Evolutionary conservation across 768 basidiomycete genomes (phyloP).

Genomic region (Lactarius trivialis): DNA sequence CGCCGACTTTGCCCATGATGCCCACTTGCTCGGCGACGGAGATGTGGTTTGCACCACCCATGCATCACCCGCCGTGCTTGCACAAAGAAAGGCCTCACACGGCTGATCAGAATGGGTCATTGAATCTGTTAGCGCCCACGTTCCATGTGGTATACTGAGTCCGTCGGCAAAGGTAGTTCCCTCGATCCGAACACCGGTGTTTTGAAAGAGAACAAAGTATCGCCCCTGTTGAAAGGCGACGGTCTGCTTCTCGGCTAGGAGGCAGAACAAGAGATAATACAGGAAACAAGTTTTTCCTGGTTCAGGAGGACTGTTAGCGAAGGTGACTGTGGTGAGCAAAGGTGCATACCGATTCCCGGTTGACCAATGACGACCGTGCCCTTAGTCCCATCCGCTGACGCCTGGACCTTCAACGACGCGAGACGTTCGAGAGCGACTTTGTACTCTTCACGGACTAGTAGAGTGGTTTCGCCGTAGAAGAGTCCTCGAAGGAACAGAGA

Average conservation of each 20-base stretch:
- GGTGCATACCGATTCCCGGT: background rate
- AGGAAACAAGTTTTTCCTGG: background rate
- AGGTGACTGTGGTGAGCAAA: background rate
- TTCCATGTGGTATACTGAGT: background rate
- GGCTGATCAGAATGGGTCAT: background rate
- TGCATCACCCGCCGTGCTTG: background rate
- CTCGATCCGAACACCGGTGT: background rate
- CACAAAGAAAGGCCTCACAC: background rate
- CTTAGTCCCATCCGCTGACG: no score
- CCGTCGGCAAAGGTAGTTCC: no score
- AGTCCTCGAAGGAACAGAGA: background rate
- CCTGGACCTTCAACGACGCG: background rate
- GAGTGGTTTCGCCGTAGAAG: background rate
- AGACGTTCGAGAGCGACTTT: background rate
- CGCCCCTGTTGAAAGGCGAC: background rate
- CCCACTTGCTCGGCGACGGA: background rate
- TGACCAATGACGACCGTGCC: background rate
- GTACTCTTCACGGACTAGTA: background rate
- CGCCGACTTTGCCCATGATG: no score
- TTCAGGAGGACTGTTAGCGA: background rate
- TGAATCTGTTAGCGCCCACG: background rate
- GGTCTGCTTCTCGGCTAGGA: background rate
- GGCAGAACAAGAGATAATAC: background rate
- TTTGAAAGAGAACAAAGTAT: background rate
- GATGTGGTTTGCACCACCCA: background rate